Percentiles rank a stretch among this genome's conserved stretches.
Evolutionary conservation across 345 rosid genomes (phyloP).

Genomic region (Eucalyptus dawsonii): DNA sequence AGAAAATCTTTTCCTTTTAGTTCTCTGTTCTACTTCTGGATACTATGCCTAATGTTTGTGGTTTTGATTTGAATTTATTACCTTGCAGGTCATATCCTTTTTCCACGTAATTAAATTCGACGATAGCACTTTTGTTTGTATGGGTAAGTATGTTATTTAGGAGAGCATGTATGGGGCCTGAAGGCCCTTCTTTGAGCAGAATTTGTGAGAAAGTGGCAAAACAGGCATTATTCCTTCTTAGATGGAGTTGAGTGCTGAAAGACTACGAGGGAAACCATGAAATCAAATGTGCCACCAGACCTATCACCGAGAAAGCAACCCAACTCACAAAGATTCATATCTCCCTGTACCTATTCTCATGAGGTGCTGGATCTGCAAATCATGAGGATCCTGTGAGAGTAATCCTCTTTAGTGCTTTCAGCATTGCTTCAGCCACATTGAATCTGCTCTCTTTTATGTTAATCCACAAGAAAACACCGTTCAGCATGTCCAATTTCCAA

Average conservation of each 20-base stretch:
- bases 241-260: neutral
- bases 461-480: neutral
- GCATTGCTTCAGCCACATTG: neutral
- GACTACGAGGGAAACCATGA: neutral
- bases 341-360: neutral
- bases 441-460: neutral
- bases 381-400: neutral
- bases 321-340: neutral
- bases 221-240: neutral
- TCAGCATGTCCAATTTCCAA: neutral
- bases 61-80: neutral
- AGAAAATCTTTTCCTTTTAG: neutral
- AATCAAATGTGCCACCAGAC: neutral
- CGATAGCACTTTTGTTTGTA: neutral
- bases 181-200: neutral
- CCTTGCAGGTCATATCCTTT: constrained; percentile 97
- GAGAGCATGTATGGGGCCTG: neutral
- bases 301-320: neutral
- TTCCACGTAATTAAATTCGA: neutral
- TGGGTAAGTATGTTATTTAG: neutral
- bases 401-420: neutral
- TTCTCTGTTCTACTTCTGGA: neutral
- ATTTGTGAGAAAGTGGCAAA: neutral
- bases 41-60: neutral
- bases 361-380: neutral